Percentiles rank a stretch among this genome's conserved stretches.
Conservation (phyloP, 257 asterid species). For the Nicotiana otophora region DNA sequence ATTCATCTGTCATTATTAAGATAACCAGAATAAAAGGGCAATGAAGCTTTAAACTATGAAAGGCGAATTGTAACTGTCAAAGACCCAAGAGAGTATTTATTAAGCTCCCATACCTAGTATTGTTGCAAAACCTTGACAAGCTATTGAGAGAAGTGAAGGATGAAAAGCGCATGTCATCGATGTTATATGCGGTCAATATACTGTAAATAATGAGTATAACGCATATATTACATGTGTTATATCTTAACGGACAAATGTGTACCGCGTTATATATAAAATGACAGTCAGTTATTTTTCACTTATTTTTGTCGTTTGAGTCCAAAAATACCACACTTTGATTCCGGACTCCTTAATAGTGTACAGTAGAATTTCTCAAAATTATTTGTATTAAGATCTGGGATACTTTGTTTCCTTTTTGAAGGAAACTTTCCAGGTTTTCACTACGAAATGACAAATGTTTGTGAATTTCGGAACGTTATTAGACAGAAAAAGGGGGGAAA, state of each 20-base stretch:
- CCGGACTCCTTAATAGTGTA: not conserved
- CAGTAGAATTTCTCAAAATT: not conserved
- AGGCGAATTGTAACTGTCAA: not conserved
- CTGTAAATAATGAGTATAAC: too few relatives aligned
- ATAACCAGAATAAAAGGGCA: not conserved
- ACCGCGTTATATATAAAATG: too few relatives aligned
- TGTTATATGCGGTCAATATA: too few relatives aligned
- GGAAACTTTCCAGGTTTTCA: not conserved
- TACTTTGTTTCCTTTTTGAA: not conserved
- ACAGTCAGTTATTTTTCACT: too few relatives aligned
- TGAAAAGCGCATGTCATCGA: too few relatives aligned
- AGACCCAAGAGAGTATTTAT: not conserved
- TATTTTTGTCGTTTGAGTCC: too few relatives aligned
- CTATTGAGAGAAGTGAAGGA: not conserved
- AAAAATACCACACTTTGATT: too few relatives aligned
- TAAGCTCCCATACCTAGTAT: not conserved
- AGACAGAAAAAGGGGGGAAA: too few relatives aligned
- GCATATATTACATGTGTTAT: too few relatives aligned
- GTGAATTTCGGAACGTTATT: not conserved
- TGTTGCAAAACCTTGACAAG: not conserved
- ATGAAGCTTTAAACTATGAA: not conserved
- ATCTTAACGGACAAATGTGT: too few relatives aligned
- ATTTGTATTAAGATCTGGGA: not conserved
- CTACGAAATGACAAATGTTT: not conserved
- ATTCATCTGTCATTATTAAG: not conserved